Evolutionary conservation across 2,329 filamentous ascomycete species (phyloP), one percentile per base, ranked within the genome.

Genomic region (Epichloe typhina): DNA sequence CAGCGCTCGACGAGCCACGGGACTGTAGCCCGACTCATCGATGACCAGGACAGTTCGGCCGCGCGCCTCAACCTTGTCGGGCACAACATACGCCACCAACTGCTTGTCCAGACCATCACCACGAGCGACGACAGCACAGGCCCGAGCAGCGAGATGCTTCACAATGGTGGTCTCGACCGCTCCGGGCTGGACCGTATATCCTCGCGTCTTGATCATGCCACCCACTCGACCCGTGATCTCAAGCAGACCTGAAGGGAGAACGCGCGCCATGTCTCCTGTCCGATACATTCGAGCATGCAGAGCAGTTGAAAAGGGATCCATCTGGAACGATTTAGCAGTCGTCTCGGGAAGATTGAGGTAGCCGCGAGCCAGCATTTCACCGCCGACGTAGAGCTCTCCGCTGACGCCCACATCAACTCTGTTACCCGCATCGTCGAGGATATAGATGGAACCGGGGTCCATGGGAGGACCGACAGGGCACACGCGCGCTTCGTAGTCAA

Each of bases 291-390:
- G 77, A 13, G 83, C 76, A 31, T 77, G 81, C 1, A 76, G 68
- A 1, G 70, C 72, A 3, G 70, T 61, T 57, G 77, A 73, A 56
- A 86, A 90, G 0, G 77, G 76, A 59, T 91, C 79, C 0, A 75
- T 69, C 12, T 77, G 72, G 64, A 93, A 91, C 0, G 83, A 80
- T 61, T 83, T 80, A 6, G 81, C 82, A 0, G 87, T 91, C 0
- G 81, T 83, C 59, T 91, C 86, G 0, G 84, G 83, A n/a, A 83
- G 74, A 56, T 90, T 89, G 49, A 90, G 76, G 59, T 93, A 93
- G 43, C 83, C 86, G 51, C 84, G 76, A 13, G 86, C 86, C 43
- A 90, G 72, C 52, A 89, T 71, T 19, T 74, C 69, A n/a, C 87
- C 87, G 45, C 85, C 86, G 15, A 91, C 76, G 54, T 81, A 88